Evolutionary conservation across 495 filamentous ascomycete genomes (phyloP).

Genomic region (Amniculicola lignicola): DNA sequence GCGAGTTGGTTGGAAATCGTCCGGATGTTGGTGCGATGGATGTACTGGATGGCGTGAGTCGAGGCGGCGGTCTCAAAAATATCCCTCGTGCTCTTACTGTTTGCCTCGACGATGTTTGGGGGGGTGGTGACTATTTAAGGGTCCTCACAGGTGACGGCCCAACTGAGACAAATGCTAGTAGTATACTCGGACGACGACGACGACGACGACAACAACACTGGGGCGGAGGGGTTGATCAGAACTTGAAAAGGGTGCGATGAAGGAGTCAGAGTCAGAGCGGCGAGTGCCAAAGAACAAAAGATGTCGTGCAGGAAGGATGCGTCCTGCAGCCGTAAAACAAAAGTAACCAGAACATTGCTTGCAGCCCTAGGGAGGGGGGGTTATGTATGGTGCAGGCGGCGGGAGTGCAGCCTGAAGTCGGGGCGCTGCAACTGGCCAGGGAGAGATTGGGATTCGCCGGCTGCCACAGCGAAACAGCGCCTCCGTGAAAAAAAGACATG

Average conservation of each 20-base stretch:
- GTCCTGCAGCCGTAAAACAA: constrained; percentile 20
- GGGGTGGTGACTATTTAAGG: constrained; percentile 12
- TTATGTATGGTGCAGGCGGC: constrained; percentile 20
- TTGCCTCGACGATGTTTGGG: not conserved
- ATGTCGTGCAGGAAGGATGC: constrained; percentile 30
- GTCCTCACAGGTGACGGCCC: constrained; percentile 31
- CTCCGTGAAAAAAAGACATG: constrained; percentile 7
- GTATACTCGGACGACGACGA: constrained; percentile 2
- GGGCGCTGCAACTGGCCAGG: constrained; percentile 20
- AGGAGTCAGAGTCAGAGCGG: constrained; percentile 14
- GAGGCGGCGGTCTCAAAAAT: constrained; percentile 4
- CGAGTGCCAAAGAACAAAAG: constrained; percentile 8
- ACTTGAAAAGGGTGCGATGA: not conserved
- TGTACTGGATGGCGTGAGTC: not conserved
- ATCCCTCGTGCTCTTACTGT: constrained; percentile 6
- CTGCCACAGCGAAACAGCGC: constrained; percentile 3
- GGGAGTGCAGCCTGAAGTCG: constrained; percentile 31
- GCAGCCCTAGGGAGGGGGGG: constrained; percentile 24
- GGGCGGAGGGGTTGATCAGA: not conserved
- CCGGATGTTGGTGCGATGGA: not conserved
- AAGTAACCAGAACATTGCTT: too few species aligned
- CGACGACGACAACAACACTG: not conserved
- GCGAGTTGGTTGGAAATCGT: not conserved
- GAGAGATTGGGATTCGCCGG: constrained; percentile 1
- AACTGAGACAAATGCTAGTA: constrained; percentile 26